A percentile compares a stretch with the other conserved stretches of the same genome.
Conservation (phyloP, 1,284 basidiomycete genomes). For the Pholiota adiposa region DNA sequence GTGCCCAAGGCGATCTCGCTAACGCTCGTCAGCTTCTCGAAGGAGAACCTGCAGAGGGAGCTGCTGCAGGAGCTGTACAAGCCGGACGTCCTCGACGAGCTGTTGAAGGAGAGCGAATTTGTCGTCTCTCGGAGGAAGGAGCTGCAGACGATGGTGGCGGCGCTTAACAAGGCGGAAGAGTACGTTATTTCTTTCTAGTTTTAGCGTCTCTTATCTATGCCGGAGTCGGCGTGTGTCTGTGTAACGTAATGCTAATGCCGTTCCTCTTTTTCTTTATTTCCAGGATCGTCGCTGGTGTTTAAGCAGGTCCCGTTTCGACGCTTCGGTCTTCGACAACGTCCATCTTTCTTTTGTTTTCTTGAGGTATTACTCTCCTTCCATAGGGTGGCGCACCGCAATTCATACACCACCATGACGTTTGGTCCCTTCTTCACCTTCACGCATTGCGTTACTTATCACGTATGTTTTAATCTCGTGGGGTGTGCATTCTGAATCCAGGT, state of each 20-base stretch:
- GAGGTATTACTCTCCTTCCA: not conserved
- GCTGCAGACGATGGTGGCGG: conserved; percentile 86
- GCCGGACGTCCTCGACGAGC: conserved; percentile 88
- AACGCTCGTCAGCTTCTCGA: conserved; percentile 91
- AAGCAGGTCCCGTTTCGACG: conserved; percentile 1
- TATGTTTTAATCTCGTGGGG: conserved; percentile 11
- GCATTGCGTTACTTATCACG: conserved; percentile 1
- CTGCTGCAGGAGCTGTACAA: conserved; percentile 90
- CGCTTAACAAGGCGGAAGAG: conserved; percentile 92
- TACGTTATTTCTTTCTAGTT: conserved; percentile 44
- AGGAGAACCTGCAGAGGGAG: conserved; percentile 92
- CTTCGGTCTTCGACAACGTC: conserved; percentile 2
- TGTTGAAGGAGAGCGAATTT: conserved; percentile 90
- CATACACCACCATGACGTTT: not conserved
- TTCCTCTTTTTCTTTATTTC: not conserved
- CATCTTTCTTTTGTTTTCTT: not conserved
- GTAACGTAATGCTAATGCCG: conserved; percentile 6
- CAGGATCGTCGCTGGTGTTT: conserved; percentile 26
- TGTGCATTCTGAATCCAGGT: conserved; percentile 19
- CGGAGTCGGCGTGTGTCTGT: not conserved
- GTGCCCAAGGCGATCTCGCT: conserved; percentile 96
- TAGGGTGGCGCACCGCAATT: not conserved
- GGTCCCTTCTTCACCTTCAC: conserved; percentile 1
- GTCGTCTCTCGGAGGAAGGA: conserved; percentile 88
- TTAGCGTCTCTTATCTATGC: not conserved